Conservation (phyloP, 768 basidiomycete genomes). For the Albatrellus ellisii region DNA sequence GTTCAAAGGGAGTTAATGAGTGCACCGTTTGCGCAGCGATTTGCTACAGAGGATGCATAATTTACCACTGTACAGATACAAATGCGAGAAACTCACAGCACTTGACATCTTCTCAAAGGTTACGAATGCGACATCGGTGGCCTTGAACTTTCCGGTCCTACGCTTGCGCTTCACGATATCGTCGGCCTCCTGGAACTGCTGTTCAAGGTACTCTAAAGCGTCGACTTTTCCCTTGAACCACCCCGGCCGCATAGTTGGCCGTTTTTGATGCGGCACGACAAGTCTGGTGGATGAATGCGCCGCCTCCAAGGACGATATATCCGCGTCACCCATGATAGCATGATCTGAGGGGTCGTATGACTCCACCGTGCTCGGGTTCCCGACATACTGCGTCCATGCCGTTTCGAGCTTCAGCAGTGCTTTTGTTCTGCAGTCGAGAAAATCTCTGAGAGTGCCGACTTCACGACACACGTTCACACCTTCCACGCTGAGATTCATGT, state of each 20-base stretch:
- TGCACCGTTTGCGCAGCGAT: constrained; percentile 80
- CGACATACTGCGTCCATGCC: constrained; percentile 86
- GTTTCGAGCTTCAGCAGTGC: constrained; percentile 68
- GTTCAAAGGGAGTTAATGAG: constrained; percentile 50
- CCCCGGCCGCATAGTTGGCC: constrained; percentile 64
- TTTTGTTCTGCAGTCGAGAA: constrained; percentile 71
- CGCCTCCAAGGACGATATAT: constrained; percentile 39
- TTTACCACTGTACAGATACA: not conserved
- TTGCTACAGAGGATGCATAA: constrained; percentile 38
- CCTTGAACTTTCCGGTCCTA: constrained; percentile 57
- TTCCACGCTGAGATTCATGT: constrained; percentile 78
- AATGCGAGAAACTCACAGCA: constrained; percentile 41
- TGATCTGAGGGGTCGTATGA: constrained; percentile 64
- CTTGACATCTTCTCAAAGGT: constrained; percentile 95
- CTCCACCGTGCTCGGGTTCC: constrained; percentile 82
- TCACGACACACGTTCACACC: constrained; percentile 85
- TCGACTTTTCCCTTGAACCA: constrained; percentile 77
- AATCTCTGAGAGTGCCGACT: constrained; percentile 52
- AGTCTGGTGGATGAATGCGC: constrained; percentile 35
- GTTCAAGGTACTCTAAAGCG: constrained; percentile 79
- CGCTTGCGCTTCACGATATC: constrained; percentile 70
- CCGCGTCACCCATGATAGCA: constrained; percentile 35
- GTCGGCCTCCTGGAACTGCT: constrained; percentile 68
- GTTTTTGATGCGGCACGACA: constrained; percentile 59
- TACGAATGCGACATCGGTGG: constrained; percentile 83